Evolutionary conservation across 1,139 yeast species (phyloP).

Genomic region (Pichia sp.): DNA sequence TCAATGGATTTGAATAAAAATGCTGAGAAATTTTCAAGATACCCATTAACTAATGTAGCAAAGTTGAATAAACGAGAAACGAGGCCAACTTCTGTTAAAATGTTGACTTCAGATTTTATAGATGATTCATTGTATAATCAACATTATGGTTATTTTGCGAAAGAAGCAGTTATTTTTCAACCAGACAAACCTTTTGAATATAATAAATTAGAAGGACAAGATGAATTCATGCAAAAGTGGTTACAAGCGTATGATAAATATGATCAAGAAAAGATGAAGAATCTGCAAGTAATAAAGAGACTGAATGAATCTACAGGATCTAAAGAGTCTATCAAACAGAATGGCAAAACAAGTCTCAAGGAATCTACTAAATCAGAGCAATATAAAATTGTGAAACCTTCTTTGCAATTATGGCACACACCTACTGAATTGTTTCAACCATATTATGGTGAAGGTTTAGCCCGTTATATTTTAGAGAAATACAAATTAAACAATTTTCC

Average conservation of each 20-base stretch:
- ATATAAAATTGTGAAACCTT: slow-evolving; percentile 29
- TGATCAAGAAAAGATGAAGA: slow-evolving; percentile 30
- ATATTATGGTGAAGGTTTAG: slow-evolving; percentile 76
- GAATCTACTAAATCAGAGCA: slow-evolving; percentile 4
- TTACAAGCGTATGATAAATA: slow-evolving; percentile 54
- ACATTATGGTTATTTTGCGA: slow-evolving; percentile 71
- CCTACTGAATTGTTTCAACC: slow-evolving; percentile 85
- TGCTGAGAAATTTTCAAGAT: slow-evolving; percentile 31
- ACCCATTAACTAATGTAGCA: slow-evolving; percentile 41
- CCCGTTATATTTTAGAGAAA: slow-evolving; percentile 63
- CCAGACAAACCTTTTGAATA: slow-evolving; percentile 57
- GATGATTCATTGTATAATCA: slow-evolving; percentile 84
- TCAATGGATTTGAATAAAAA: slow-evolving; percentile 25
- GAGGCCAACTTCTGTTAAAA: slow-evolving; percentile 59
- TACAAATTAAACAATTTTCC: slow-evolving; percentile 63
- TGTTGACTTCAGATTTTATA: slow-evolving; percentile 71
- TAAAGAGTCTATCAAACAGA: neutral
- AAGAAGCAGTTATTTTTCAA: slow-evolving; percentile 71
- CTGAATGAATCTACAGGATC: neutral
- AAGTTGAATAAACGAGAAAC: slow-evolving; percentile 36
- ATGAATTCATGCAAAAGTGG: slow-evolving; percentile 68
- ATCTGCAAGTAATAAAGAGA: slow-evolving; percentile 9
- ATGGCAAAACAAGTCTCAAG: slow-evolving; percentile 1
- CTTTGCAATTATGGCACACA: slow-evolving; percentile 80
- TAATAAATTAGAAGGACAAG: slow-evolving; percentile 50